phyloP scores from a whole-genome alignment of 176 grass and related monocot species.

The Ananas comosus region DNA sequence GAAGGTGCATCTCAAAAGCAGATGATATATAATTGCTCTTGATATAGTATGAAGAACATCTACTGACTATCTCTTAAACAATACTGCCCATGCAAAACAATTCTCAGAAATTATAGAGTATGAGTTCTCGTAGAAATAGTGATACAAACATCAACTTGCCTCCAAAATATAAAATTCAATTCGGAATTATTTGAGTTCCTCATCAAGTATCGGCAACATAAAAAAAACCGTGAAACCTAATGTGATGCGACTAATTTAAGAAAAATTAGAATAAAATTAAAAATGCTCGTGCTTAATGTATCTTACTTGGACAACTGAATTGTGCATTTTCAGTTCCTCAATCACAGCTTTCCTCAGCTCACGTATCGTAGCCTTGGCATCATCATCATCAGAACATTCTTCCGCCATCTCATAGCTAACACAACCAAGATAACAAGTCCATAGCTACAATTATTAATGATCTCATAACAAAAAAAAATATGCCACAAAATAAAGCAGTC shows the following conservation, averaged over 20 bases:
- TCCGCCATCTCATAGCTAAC: slow-evolving; percentile 84
- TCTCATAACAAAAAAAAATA: not conserved
- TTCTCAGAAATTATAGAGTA: not conserved
- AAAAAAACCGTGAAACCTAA: not conserved
- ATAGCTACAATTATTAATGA: not conserved
- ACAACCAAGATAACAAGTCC: not conserved
- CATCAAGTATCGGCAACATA: not conserved
- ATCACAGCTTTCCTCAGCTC: slow-evolving; percentile 45
- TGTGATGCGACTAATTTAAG: not conserved
- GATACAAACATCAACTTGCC: too few species aligned
- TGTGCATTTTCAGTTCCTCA: slow-evolving; percentile 62
- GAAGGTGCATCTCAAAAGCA: not conserved
- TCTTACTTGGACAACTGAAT: slow-evolving; percentile 51
- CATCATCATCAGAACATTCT: slow-evolving; percentile 86
- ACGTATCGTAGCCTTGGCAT: slow-evolving; percentile 61
- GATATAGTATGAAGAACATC: too few species aligned
- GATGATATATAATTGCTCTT: not conserved
- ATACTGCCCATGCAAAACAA: not conserved
- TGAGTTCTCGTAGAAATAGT: too few species aligned
- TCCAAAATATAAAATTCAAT: too few species aligned
- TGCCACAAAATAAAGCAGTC: not conserved
- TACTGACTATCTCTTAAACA: too few species aligned
- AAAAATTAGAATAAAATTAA: slow-evolving; percentile 7
- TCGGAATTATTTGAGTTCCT: not conserved
- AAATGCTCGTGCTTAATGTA: not conserved